Conservation (phyloP, 805 yeast species). For the Teunomyces cretensis region DNA sequence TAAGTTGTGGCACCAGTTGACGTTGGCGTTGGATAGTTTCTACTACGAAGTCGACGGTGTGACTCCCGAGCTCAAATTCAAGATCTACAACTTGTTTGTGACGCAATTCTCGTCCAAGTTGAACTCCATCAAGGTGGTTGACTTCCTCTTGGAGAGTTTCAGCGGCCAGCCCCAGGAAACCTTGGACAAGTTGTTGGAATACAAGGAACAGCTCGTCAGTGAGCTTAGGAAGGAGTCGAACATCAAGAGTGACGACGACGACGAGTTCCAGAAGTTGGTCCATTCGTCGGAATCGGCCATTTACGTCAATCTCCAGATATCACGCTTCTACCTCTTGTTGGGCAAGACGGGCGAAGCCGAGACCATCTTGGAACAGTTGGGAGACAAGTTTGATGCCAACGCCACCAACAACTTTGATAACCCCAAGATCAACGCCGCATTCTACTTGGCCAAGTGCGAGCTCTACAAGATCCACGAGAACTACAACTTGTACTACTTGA, state of each 20-base stretch:
- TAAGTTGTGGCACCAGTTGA: slow-evolving; percentile 93
- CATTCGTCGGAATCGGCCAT: slow-evolving; percentile 56
- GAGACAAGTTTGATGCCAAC: slow-evolving; percentile 51
- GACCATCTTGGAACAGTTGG: slow-evolving; percentile 62
- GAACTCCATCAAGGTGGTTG: slow-evolving; percentile 76
- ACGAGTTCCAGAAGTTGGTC: slow-evolving; percentile 28
- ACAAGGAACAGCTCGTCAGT: slow-evolving; percentile 26
- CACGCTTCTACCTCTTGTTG: slow-evolving; percentile 63
- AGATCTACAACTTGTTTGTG: slow-evolving; percentile 71
- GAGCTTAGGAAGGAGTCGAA: slow-evolving; percentile 28
- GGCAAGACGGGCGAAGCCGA: slow-evolving; percentile 58
- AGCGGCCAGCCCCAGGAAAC: slow-evolving; percentile 22
- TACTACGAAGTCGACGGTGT: slow-evolving; percentile 36
- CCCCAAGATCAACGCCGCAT: slow-evolving; percentile 75
- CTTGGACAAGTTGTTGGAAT: slow-evolving; percentile 36
- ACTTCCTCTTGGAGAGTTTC: slow-evolving; percentile 62
- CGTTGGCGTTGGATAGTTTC: slow-evolving; percentile 61
- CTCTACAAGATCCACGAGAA: slow-evolving; percentile 73
- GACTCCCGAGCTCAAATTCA: slow-evolving; percentile 56
- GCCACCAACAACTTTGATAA: slow-evolving; percentile 30
- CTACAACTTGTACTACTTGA: slow-evolving; percentile 78
- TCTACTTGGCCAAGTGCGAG: slow-evolving; percentile 75
- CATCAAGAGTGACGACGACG: slow-evolving; percentile 25
- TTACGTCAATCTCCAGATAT: slow-evolving; percentile 59
- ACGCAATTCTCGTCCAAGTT: slow-evolving; percentile 64